These are phyloP conservation scores for Priceomyces medius DNA, from an alignment of 805 yeast species.

Conservation along the genomic window DNA sequence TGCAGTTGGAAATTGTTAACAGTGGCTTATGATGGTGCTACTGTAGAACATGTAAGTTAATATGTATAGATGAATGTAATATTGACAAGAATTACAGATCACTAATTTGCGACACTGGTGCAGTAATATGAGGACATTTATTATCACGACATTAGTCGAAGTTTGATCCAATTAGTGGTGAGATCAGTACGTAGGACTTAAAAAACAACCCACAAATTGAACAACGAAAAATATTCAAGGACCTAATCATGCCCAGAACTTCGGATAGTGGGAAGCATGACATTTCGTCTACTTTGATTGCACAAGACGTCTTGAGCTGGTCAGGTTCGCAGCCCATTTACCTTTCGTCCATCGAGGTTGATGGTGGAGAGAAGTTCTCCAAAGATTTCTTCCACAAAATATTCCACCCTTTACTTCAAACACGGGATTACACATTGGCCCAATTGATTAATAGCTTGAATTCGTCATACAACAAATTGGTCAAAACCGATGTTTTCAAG, in stretches of 20 bases:
- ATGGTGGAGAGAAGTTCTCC: conserved; percentile 45
- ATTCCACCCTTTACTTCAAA: conserved; percentile 42
- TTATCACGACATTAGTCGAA: not conserved
- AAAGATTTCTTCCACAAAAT: conserved; percentile 46
- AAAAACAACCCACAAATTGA: too few relatives aligned
- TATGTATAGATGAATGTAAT: not conserved
- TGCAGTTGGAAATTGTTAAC: conserved; percentile 85
- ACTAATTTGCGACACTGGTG: not conserved
- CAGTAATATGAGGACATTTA: not conserved
- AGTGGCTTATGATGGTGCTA: conserved; percentile 86
- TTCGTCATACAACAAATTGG: conserved; percentile 32
- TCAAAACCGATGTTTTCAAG: conserved; percentile 46
- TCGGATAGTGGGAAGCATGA: conserved; percentile 9
- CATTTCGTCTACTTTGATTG: conserved; percentile 20
- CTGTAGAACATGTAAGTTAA: conserved; percentile 31
- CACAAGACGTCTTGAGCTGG: conserved; percentile 29
- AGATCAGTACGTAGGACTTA: too few relatives aligned
- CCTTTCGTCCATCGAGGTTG: conserved; percentile 36
- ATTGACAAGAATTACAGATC: too few relatives aligned
- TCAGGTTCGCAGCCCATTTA: conserved; percentile 36
- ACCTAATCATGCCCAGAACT: not conserved
- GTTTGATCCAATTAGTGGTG: not conserved
- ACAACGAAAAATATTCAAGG: too few relatives aligned
- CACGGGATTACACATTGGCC: conserved; percentile 42
- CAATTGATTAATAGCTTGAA: conserved; percentile 37